Conservation (phyloP, 1,284 basidiomycete genomes). For the Marasmius oreades region DNA sequence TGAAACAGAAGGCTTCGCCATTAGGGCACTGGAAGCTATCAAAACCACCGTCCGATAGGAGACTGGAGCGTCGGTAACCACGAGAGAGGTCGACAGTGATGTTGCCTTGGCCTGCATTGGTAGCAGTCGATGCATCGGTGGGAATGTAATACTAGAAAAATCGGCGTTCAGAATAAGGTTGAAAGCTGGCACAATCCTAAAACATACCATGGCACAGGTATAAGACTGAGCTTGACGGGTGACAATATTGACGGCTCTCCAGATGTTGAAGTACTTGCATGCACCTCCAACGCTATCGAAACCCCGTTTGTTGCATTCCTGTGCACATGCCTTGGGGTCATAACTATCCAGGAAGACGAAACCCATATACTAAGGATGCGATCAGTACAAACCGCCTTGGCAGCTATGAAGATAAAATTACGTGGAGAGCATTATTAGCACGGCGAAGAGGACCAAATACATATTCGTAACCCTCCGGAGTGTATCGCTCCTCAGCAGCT, state of each 20-base stretch:
- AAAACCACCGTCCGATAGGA: slow-evolving; percentile 30
- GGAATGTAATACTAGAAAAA: slow-evolving; percentile 17
- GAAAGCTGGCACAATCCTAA: not conserved
- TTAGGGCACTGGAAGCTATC: slow-evolving; percentile 27
- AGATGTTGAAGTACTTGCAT: slow-evolving; percentile 25
- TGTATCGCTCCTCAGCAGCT: not conserved
- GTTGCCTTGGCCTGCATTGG: slow-evolving; percentile 14
- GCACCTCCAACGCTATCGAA: slow-evolving; percentile 16
- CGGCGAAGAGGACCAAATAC: slow-evolving; percentile 39
- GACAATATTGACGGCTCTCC: slow-evolving; percentile 18
- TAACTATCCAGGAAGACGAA: slow-evolving; percentile 20
- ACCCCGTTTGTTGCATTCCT: slow-evolving; percentile 17
- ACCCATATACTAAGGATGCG: slow-evolving; percentile 19
- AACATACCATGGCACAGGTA: slow-evolving; percentile 21
- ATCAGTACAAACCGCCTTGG: not conserved
- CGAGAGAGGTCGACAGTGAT: slow-evolving; percentile 18
- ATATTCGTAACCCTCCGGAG: slow-evolving; percentile 32
- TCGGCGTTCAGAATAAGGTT: not conserved
- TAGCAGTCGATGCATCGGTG: slow-evolving; percentile 14
- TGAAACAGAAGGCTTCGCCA: slow-evolving; percentile 27
- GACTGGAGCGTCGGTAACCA: slow-evolving; percentile 31
- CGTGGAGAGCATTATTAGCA: slow-evolving; percentile 43
- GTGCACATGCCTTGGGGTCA: slow-evolving; percentile 19
- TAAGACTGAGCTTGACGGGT: slow-evolving; percentile 16
- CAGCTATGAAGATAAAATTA: slow-evolving; percentile 17